Conservation (phyloP, 805 yeast genomes). For the Starmerella potacharoeniae region DNA sequence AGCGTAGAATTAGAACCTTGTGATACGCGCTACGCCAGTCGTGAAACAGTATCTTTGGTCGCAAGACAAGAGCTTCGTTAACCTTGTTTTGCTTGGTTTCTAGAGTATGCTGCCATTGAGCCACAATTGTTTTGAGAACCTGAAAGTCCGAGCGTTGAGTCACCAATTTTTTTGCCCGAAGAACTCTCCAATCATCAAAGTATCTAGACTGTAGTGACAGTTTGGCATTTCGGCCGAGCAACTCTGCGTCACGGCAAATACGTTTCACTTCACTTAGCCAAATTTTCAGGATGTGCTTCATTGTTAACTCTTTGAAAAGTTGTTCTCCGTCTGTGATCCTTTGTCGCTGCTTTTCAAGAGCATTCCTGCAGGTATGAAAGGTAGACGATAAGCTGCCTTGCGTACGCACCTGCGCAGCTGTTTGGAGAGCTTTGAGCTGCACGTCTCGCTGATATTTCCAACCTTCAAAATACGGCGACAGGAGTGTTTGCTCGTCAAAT, state of each 20-base stretch:
- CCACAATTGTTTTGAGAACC: background rate
- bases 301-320: background rate
- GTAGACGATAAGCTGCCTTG: background rate
- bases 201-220: background rate
- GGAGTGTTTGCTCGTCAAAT: background rate
- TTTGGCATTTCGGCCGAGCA: background rate
- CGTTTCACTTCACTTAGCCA: background rate
- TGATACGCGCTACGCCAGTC: background rate
- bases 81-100: background rate
- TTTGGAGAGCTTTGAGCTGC: background rate
- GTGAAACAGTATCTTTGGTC: background rate
- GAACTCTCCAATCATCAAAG: background rate
- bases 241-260: background rate
- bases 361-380: background rate
- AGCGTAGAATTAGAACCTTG: background rate
- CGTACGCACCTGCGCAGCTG: background rate
- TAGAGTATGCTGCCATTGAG: background rate
- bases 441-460: background rate
- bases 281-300: background rate
- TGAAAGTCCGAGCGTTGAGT: background rate
- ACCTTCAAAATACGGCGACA: background rate
- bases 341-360: background rate
- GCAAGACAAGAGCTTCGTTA: too few relatives aligned
- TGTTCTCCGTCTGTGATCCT: too few relatives aligned
- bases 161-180: background rate